These are phyloP conservation scores for Cercospora beticola DNA, from an alignment of 2,329 filamentous ascomycete genomes.

Conservation along the genomic window DNA sequence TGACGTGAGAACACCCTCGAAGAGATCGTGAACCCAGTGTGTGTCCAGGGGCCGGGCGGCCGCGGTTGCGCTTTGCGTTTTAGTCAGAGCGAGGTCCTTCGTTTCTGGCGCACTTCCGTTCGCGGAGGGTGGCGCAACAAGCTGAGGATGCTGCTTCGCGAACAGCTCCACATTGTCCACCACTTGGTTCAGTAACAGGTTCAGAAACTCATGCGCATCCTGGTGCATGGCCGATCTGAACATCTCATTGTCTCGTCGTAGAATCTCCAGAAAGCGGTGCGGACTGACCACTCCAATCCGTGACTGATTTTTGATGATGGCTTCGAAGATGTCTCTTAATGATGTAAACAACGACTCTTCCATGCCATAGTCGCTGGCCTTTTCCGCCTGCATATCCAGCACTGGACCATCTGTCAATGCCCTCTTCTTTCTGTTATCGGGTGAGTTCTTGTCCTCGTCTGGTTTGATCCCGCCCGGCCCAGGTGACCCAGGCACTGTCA, in stretches of 20 bases:
- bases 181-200: conserved; percentile 90
- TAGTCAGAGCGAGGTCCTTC: conserved; percentile 15
- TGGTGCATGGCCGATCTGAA: conserved; percentile 97
- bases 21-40: conserved; percentile 94
- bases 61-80: conserved; percentile 19
- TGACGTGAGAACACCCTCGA: conserved; percentile 90
- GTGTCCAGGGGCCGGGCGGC: conserved; percentile 38
- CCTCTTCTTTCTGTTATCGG: conserved; percentile 97
- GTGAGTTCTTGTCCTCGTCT: conserved; percentile 90
- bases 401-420: conserved; percentile 85
- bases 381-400: conserved; percentile 79
- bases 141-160: conserved; percentile 61
- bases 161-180: conserved; percentile 92
- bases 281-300: conserved; percentile 90
- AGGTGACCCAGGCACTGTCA: conserved; percentile 54
- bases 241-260: conserved; percentile 94
- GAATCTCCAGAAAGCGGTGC: conserved; percentile 87
- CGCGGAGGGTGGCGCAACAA: conserved; percentile 21
- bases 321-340: conserved; percentile 93
- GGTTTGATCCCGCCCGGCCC: conserved; percentile 62
- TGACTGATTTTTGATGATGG: conserved; percentile 75
- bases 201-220: conserved; percentile 96
- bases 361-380: conserved; percentile 81
- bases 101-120: conserved; percentile 31
- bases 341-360: conserved; percentile 92